A percentile compares a stretch with the other conserved stretches of the same genome.
phyloP scores from a whole-genome alignment of 495 filamentous ascomycete species.

The Talaromyces liani region DNA sequence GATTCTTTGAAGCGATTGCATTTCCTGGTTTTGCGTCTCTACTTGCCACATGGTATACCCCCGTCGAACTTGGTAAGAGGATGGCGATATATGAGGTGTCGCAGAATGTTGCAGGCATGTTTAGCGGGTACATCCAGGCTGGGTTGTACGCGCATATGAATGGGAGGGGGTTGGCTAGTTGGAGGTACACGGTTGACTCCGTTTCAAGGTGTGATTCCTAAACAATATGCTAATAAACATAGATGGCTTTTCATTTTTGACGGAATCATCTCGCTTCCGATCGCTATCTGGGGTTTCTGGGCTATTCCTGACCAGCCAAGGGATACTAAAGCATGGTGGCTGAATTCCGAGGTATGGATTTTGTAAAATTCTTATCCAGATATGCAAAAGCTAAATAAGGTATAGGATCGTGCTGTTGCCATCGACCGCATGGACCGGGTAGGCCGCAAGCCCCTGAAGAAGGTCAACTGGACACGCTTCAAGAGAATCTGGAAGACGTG shows the following conservation, averaged over 20 bases:
- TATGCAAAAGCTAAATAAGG: background rate
- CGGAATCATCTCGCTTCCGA: background rate
- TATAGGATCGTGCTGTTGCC: background rate
- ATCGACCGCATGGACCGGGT: background rate
- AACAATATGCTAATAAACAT: background rate
- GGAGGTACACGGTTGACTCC: background rate
- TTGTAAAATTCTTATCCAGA: background rate
- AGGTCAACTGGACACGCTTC: background rate
- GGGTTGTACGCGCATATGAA: slow-evolving; percentile 3
- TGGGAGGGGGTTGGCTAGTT: background rate
- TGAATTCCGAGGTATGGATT: background rate
- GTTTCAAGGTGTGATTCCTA: background rate
- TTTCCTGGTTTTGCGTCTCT: slow-evolving; percentile 1
- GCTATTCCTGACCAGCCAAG: background rate
- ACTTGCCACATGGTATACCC: background rate
- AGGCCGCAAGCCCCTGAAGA: background rate
- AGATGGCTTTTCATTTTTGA: slow-evolving; percentile 3
- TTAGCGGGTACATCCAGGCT: slow-evolving; percentile 3
- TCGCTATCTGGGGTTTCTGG: background rate
- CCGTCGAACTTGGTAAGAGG: background rate
- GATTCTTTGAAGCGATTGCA: background rate
- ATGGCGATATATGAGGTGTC: background rate
- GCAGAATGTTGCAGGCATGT: background rate
- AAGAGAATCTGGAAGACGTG: background rate
- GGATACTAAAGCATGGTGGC: background rate